Evolutionary conservation across 495 filamentous ascomycete species (phyloP).

Genomic region (Endocarpon pusillum): DNA sequence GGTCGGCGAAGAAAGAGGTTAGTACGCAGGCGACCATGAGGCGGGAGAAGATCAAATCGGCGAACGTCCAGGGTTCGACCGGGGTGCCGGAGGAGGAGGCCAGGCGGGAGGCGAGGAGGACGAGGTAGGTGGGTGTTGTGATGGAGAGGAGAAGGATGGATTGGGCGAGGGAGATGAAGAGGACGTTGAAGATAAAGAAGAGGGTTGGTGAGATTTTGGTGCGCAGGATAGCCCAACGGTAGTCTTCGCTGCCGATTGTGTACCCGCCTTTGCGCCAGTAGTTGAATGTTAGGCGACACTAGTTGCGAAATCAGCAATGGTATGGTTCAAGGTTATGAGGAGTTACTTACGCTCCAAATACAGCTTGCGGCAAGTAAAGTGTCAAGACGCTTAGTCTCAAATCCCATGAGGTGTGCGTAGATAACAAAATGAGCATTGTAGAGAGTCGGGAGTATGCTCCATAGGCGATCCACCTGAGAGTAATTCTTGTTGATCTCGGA

Average conservation of each 20-base stretch:
- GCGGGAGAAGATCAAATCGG: conserved; percentile 53
- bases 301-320: conserved; percentile 5
- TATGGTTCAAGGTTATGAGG: background rate
- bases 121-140: conserved; percentile 65
- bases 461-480: conserved; percentile 82
- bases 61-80: conserved; percentile 28
- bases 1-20: conserved; percentile 67
- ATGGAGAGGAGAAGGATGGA: conserved; percentile 49
- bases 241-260: conserved; percentile 73
- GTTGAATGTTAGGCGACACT: conserved; percentile 79
- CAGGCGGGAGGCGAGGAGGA: conserved; percentile 42
- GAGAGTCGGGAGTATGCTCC: conserved; percentile 74
- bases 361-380: conserved; percentile 51
- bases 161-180: conserved; percentile 78
- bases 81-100: conserved; percentile 13
- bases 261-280: conserved; percentile 97
- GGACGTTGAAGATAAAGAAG: conserved; percentile 72
- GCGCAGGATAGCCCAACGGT: conserved; percentile 57
- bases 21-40: conserved; percentile 52
- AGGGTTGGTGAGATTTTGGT: conserved; percentile 27
- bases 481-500: conserved; percentile 84
- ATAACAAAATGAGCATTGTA: conserved; percentile 75
- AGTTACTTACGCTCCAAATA: conserved; percentile 61
- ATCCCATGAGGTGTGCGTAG: conserved; percentile 58
- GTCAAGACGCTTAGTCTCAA: conserved; percentile 59